Conservation (phyloP, 208 protist genomes). For the Acanthamoeba lenticulata region DNA sequence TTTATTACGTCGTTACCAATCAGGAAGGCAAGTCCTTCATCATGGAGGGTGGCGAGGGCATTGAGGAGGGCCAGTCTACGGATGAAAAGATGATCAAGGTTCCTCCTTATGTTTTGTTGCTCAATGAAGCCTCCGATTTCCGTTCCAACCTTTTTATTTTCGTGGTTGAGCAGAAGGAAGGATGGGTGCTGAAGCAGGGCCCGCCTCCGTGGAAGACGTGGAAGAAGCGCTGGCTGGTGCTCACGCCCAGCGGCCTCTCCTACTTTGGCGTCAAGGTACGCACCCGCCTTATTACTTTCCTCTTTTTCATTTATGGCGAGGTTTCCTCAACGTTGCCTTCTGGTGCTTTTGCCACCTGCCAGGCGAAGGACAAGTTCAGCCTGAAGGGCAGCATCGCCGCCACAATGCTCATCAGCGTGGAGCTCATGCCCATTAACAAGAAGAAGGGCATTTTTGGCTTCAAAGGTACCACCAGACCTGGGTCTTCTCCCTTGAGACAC, state of each 20-base stretch:
- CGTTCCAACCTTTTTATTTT: neutral
- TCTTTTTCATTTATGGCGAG: neutral
- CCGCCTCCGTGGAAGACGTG: constrained; percentile 57
- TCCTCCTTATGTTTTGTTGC: neutral
- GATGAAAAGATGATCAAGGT: neutral
- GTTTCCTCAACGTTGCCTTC: neutral
- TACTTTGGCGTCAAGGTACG: neutral
- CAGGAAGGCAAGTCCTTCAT: neutral
- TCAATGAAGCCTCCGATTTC: neutral
- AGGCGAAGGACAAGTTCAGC: neutral
- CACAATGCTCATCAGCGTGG: neutral
- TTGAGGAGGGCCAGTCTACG: neutral
- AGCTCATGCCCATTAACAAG: constrained; percentile 33
- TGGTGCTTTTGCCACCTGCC: too few relatives aligned
- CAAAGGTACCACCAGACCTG: neutral
- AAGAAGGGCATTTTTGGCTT: constrained; percentile 40
- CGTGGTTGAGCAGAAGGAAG: neutral
- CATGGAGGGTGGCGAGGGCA: neutral
- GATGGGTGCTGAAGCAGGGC: constrained; percentile 34
- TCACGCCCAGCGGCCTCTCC: neutral
- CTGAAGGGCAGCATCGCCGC: neutral
- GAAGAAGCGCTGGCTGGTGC: constrained; percentile 52
- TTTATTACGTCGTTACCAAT: neutral
- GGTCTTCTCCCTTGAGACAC: neutral
- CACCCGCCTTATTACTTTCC: neutral